Base-by-base conservation (phyloP, 2,329 filamentous ascomycete species). In the Pseudocercospora ulei region DNA sequence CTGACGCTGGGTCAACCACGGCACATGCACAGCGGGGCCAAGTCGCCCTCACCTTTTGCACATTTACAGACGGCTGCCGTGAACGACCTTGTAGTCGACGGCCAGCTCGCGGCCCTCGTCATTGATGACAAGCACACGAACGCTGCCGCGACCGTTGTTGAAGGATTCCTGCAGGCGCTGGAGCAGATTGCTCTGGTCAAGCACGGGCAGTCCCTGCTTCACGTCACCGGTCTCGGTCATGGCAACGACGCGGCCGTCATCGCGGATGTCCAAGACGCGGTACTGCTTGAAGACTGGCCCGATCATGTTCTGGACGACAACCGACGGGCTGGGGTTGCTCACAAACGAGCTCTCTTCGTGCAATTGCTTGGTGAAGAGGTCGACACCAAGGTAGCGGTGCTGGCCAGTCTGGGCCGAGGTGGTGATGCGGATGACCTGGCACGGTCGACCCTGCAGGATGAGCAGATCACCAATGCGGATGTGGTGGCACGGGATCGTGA, bases 251-350 rank as follows among this genome's bases (percentile, higher is more conserved):
- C 69, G 67, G 60, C 74, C 72, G 58, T 79, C 87, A 53, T 93
- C 83, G 66, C 86, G 80, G 66, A 98, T 81, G 73, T 98, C 90
- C 48, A 98, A 81, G 63, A 98, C 88, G 62, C 90, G 87, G 81
- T 98, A 98, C 76, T 96, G 90, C 85, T 96, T 96, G 85, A 96
- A 95, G 72, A 96, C 79, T 50, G 90, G 90, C 58, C 88, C 90
- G 54, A 93, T 82, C 86, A 98, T 96, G 72, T 88, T 96, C 81
- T 98, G 90, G 60, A 98, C 88, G 50, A 96, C 78, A 46, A 98
- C 90, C 56, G 84, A 94, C 56, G 88, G 88, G 53, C 82, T 84
- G 52, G 90, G 90, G 81, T 93, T 92, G 69, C 84, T 87, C 71
- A 96, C 79, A 71, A 94, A 95, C 59, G 82, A 88, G 41, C 85